A percentile compares a stretch with the other conserved stretches of the same genome.
Conservation (phyloP, 2,329 filamentous ascomycete species). For the Incumbomyces delicatus region DNA sequence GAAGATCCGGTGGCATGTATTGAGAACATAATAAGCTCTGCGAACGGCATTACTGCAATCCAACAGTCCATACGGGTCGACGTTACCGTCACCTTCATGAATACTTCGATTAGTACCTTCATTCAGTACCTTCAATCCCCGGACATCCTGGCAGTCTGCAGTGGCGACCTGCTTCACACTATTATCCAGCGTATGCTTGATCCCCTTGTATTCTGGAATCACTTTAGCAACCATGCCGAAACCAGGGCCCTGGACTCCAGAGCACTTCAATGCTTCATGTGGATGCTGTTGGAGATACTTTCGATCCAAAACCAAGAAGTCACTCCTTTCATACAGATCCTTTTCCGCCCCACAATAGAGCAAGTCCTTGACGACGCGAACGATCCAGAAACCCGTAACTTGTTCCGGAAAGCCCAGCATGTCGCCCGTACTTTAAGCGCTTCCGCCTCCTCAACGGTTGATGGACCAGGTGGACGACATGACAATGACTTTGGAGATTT, state of each 20-base stretch:
- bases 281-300: slow-evolving; percentile 43
- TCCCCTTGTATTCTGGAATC: slow-evolving; percentile 47
- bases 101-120: slow-evolving; percentile 29
- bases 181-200: slow-evolving; percentile 40
- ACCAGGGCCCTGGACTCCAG: slow-evolving; percentile 25
- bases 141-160: slow-evolving; percentile 39
- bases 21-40: slow-evolving; percentile 31
- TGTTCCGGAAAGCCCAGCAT: slow-evolving; percentile 36
- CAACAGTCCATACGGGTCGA: slow-evolving; percentile 36
- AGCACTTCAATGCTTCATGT: slow-evolving; percentile 34
- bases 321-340: slow-evolving; percentile 20
- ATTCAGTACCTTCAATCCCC: slow-evolving; percentile 34
- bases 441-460: slow-evolving; percentile 6
- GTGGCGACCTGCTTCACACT: slow-evolving; percentile 41
- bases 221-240: slow-evolving; percentile 30
- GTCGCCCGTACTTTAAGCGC: slow-evolving; percentile 23
- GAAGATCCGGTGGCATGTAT: slow-evolving; percentile 32
- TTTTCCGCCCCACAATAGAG: slow-evolving; percentile 23
- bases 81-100: slow-evolving; percentile 36
- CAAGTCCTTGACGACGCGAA: slow-evolving; percentile 23
- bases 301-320: slow-evolving; percentile 24
- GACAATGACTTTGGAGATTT: slow-evolving; percentile 62
- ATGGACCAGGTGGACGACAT: slow-evolving; percentile 54
- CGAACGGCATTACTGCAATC: slow-evolving; percentile 27
- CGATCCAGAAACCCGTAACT: slow-evolving; percentile 23